Conservation (phyloP, 768 basidiomycete genomes). For the Saitozyma podzolica region DNA sequence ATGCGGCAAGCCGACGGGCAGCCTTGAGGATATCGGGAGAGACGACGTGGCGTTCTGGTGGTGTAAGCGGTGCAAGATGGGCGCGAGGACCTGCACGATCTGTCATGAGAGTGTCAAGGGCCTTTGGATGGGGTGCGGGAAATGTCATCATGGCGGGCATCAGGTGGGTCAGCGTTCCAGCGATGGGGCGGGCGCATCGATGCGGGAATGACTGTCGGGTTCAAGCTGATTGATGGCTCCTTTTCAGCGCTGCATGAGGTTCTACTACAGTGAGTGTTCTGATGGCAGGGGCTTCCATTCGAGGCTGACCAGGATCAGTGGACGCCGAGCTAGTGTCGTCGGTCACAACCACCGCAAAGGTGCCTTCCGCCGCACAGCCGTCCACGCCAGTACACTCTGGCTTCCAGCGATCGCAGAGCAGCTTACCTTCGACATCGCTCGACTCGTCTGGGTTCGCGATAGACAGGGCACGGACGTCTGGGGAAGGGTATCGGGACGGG, state of each 20-base stretch:
- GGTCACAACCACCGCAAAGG: neutral
- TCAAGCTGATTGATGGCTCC: neutral
- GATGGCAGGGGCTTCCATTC: neutral
- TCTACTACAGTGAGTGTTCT: constrained; percentile 35
- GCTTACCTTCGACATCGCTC: constrained; percentile 7
- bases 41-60: constrained; percentile 37
- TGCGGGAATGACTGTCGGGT: too few relatives aligned
- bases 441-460: constrained; percentile 18
- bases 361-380: neutral
- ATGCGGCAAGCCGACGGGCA: constrained; percentile 38
- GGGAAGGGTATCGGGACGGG: neutral
- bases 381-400: constrained; percentile 4
- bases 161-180: constrained; percentile 15
- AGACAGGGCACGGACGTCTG: constrained; percentile 1
- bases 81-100: constrained; percentile 33
- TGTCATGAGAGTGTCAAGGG: constrained; percentile 39
- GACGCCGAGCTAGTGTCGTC: neutral
- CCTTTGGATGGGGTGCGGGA: constrained; percentile 35
- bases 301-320: neutral
- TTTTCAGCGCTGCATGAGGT: constrained; percentile 26
- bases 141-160: constrained; percentile 45
- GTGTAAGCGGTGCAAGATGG: constrained; percentile 36
- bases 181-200: neutral
- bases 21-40: constrained; percentile 36
- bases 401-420: neutral